A percentile compares a stretch with the other conserved stretches of the same genome.
These are phyloP conservation scores for Oryza punctata DNA, from an alignment of 176 grass and related monocot genomes.

Conservation along the genomic window DNA sequence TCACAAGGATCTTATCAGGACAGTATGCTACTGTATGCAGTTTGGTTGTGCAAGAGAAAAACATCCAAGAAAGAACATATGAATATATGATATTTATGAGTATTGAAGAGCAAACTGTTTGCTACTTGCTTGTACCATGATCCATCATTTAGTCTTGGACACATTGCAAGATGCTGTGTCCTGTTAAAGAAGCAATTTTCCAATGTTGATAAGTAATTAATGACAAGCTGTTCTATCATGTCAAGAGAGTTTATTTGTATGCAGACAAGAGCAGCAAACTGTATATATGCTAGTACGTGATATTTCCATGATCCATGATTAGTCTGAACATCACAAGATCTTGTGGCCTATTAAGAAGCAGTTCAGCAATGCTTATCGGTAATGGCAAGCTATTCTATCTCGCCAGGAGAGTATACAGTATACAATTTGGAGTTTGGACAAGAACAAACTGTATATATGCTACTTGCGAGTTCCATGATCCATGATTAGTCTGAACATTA, in stretches of 20 bases:
- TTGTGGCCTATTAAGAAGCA: neutral
- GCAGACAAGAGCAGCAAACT: no score
- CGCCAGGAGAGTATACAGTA: neutral
- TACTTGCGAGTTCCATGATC: neutral
- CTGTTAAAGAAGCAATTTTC: neutral
- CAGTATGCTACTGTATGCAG: conserved; percentile 5
- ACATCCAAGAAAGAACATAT: conserved; percentile 5
- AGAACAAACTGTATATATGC: neutral
- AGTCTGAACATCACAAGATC: neutral
- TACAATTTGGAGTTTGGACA: neutral
- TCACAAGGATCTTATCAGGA: conserved; percentile 14
- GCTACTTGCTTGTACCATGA: neutral
- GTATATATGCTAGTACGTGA: no score
- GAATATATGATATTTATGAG: conserved; percentile 4
- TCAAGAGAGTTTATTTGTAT: no score
- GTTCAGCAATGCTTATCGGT: neutral
- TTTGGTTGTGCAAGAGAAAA: conserved; percentile 27
- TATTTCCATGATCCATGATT: neutral
- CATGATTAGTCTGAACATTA: neutral
- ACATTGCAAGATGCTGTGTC: neutral
- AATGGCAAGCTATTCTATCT: neutral
- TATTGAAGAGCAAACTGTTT: conserved; percentile 41
- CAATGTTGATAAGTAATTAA: neutral
- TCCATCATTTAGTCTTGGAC: neutral
- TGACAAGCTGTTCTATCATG: neutral